Conservation (phyloP, 2,329 filamentous ascomycete species). For the Hymenoscyphus repandus region DNA sequence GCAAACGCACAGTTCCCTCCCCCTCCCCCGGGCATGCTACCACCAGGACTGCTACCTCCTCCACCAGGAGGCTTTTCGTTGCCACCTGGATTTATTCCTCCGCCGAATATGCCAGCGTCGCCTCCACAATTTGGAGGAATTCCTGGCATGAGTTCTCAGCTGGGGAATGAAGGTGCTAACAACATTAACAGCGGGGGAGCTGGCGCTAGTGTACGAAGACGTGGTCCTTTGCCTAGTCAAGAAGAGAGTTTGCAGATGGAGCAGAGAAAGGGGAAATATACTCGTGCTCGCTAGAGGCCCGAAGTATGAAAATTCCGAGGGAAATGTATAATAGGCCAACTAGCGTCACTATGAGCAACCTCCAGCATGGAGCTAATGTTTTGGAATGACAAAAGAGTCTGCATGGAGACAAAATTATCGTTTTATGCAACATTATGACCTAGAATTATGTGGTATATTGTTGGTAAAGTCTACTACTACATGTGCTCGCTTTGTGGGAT, state of each 20-base stretch:
- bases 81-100: conserved; percentile 29
- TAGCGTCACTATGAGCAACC: too few species aligned
- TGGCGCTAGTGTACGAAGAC: conserved; percentile 44
- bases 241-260: conserved; percentile 76
- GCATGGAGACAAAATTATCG: too few species aligned
- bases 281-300: conserved; percentile 33
- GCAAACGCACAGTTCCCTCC: conserved; percentile 20
- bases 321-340: neutral
- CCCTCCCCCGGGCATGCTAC: conserved; percentile 41
- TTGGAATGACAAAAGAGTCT: too few species aligned
- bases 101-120: conserved; percentile 32
- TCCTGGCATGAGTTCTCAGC: conserved; percentile 26
- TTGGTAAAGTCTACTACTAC: too few species aligned
- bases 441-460: too few species aligned
- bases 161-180: neutral
- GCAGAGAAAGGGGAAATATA: conserved; percentile 62
- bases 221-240: conserved; percentile 75
- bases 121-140: conserved; percentile 14
- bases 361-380: too few species aligned
- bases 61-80: conserved; percentile 23
- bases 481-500: neutral
- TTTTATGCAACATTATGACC: too few species aligned
- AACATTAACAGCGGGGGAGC: conserved; percentile 13
- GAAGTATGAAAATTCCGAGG: neutral
- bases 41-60: conserved; percentile 44